phyloP scores from a whole-genome alignment of 106 monocot species.

The Chionographis japonica region DNA sequence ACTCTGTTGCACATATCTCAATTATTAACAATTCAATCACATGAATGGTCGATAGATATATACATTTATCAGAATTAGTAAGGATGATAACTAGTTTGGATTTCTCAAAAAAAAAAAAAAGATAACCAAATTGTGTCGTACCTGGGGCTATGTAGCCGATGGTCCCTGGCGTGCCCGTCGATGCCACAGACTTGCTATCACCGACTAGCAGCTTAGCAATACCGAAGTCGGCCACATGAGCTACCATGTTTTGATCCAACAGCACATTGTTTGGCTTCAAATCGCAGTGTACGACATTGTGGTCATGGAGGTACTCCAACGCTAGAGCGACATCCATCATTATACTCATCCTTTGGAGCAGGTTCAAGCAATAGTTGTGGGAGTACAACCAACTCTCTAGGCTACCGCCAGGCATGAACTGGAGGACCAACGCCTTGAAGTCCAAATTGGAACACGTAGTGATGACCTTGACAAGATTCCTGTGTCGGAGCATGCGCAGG shows the following conservation, averaged over 20 bases:
- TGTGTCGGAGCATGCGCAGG: constrained; percentile 3
- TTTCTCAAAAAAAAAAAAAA: neutral
- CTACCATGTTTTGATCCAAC: constrained; percentile 12
- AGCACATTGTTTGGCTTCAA: constrained; percentile 19
- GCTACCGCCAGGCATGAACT: constrained; percentile 15
- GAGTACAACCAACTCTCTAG: constrained; percentile 5
- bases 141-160: constrained; percentile 24
- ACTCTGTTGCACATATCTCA: constrained; percentile 6
- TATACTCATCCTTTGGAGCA: constrained; percentile 5
- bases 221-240: constrained; percentile 16
- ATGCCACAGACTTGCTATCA: neutral
- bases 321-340: constrained; percentile 11
- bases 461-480: constrained; percentile 16
- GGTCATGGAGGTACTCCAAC: constrained; percentile 17
- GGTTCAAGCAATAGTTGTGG: neutral
- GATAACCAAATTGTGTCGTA: neutral
- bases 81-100: neutral
- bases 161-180: constrained; percentile 5
- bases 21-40: neutral
- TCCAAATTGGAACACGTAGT: constrained; percentile 11
- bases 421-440: constrained; percentile 12
- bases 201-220: constrained; percentile 2
- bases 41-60: too few species aligned
- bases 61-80: too few species aligned
- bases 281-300: constrained; percentile 17